These are phyloP conservation scores for Podospora pseudoanserina DNA, from an alignment of 495 filamentous ascomycete species.

Conservation along the genomic window DNA sequence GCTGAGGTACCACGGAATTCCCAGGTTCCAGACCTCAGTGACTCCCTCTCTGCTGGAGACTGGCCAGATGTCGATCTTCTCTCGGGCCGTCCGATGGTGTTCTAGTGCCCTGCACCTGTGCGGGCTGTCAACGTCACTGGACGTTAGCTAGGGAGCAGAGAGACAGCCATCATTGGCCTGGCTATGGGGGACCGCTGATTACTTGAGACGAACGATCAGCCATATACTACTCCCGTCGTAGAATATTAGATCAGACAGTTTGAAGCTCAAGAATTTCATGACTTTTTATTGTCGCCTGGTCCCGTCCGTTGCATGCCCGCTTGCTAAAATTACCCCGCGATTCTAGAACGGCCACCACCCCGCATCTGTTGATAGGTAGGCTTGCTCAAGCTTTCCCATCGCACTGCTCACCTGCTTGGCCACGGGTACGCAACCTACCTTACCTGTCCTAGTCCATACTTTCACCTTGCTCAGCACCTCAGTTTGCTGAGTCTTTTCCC, in stretches of 20 bases:
- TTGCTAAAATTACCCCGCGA: conserved; percentile 1
- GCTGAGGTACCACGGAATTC: background rate
- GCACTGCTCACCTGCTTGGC: background rate
- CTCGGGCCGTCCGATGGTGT: background rate
- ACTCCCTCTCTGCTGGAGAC: too few relatives aligned
- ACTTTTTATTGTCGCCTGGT: background rate
- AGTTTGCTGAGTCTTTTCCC: background rate
- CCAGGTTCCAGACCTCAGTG: background rate
- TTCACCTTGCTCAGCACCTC: background rate
- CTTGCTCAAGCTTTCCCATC: background rate
- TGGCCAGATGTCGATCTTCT: background rate
- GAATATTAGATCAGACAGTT: background rate
- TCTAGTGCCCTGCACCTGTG: background rate
- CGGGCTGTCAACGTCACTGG: background rate
- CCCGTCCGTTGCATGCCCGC: background rate
- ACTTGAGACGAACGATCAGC: too few relatives aligned
- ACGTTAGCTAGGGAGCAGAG: conserved; percentile 1
- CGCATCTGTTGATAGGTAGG: background rate
- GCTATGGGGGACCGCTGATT: too few relatives aligned
- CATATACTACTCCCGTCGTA: background rate
- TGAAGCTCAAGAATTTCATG: background rate
- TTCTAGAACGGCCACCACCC: conserved; percentile 4
- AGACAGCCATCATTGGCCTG: background rate
- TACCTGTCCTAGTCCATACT: background rate
- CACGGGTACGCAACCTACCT: background rate